phyloP scores from a whole-genome alignment of 1,284 basidiomycete species.

The Apiotrichum gamsii region DNA sequence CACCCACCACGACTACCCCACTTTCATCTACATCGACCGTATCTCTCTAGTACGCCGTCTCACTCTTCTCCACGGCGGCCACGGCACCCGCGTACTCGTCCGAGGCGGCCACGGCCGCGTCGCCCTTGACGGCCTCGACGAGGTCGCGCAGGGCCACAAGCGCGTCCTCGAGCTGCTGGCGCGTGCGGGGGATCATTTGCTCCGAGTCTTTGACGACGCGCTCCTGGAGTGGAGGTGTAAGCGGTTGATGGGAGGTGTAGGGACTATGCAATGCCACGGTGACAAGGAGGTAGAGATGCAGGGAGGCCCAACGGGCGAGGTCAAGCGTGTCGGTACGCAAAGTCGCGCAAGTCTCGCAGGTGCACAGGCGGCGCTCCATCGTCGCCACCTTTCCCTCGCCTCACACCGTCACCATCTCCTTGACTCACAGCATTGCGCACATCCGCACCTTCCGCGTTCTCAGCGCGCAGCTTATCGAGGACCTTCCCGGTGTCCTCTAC shows the following conservation, averaged over 20 bases:
- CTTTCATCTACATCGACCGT: too few species aligned
- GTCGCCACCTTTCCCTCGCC: too few species aligned
- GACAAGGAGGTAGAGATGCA: too few species aligned
- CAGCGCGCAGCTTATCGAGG: conserved; percentile 59
- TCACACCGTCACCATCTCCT: too few species aligned
- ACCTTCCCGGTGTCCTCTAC: conserved; percentile 57
- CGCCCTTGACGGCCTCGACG: conserved; percentile 47
- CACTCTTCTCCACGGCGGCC: conserved; percentile 21
- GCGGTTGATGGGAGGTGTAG: too few species aligned
- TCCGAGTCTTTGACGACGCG: conserved; percentile 69
- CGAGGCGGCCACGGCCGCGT: conserved; percentile 16
- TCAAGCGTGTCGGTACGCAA: too few species aligned
- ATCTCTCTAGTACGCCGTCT: conserved; percentile 16
- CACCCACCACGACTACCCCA: too few species aligned
- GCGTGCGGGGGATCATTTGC: conserved; percentile 70
- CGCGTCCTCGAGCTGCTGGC: conserved; percentile 57
- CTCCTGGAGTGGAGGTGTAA: conserved; percentile 56
- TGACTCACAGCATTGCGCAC: conserved; percentile 72
- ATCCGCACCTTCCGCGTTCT: conserved; percentile 68
- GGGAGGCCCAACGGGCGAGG: too few species aligned
- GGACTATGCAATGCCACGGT: too few species aligned
- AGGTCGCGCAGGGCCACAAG: conserved; percentile 61
- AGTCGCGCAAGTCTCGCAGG: too few species aligned
- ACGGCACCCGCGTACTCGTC: conserved; percentile 26
- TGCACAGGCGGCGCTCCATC: too few species aligned